Evolutionary conservation across 371 early-diverging fungal species (phyloP).

Genomic region (Saksenaea oblongispora): DNA sequence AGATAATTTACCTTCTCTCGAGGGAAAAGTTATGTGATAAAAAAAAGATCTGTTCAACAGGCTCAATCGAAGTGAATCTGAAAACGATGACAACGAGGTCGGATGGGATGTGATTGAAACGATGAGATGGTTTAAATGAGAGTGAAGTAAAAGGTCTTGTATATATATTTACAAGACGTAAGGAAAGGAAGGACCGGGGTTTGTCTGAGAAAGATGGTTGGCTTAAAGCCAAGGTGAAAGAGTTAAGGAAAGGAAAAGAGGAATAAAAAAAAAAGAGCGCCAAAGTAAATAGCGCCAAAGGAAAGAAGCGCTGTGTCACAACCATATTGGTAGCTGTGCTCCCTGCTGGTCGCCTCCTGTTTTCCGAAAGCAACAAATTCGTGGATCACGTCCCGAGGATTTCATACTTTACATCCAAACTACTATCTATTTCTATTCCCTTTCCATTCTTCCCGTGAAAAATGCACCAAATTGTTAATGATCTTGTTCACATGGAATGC

Average conservation of each 20-base stretch:
- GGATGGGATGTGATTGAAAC: not conserved
- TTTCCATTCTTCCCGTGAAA: not conserved
- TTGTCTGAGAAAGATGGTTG: not conserved
- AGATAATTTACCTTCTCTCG: not conserved
- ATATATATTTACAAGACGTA: not conserved
- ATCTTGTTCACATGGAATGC: not conserved
- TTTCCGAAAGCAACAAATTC: not conserved
- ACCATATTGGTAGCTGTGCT: not conserved
- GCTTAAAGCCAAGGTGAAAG: not conserved
- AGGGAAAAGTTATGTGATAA: not conserved
- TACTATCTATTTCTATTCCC: not conserved
- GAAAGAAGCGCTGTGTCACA: not conserved
- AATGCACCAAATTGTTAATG: no score
- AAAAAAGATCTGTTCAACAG: not conserved
- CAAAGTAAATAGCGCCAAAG: not conserved
- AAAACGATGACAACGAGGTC: not conserved
- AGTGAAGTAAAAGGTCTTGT: not conserved
- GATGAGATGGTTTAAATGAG: not conserved
- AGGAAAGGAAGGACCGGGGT: not conserved
- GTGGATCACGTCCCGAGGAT: not conserved
- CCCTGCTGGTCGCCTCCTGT: not conserved
- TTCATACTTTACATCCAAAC: not conserved
- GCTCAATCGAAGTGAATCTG: not conserved
- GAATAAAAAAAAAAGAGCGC: not conserved
- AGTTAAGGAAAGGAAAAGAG: constrained; percentile 1